These are phyloP conservation scores for Macaranga tanarius DNA, from an alignment of 441 rosid species.

Conservation along the genomic window DNA sequence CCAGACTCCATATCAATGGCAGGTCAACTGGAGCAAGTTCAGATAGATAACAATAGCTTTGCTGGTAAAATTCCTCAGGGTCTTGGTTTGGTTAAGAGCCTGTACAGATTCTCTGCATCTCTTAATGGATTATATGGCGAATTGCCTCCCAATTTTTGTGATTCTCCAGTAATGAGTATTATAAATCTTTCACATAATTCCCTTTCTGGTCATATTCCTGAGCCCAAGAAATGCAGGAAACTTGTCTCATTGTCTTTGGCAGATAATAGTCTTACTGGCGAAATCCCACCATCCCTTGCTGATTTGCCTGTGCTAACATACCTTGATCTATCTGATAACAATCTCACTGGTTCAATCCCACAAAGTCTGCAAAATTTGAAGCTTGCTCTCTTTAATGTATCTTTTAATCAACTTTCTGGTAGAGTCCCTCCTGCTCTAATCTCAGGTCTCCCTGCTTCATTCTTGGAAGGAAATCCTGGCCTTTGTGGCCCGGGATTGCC, in stretches of 20 bases:
- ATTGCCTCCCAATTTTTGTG: constrained; percentile 58
- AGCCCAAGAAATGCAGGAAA: constrained; percentile 60
- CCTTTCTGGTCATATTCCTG: constrained; percentile 63
- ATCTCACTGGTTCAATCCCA: constrained; percentile 69
- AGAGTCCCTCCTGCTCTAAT: constrained; percentile 62
- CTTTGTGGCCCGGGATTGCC: constrained; percentile 89
- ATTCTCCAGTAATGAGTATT: constrained; percentile 45
- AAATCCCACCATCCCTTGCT: constrained; percentile 62
- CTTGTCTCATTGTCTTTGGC: constrained; percentile 53
- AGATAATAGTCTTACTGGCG: constrained; percentile 55
- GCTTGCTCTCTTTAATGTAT: constrained; percentile 60
- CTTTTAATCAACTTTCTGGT: constrained; percentile 69
- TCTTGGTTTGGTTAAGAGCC: constrained; percentile 56
- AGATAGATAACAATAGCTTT: constrained; percentile 70
- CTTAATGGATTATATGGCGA: constrained; percentile 62
- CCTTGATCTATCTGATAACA: constrained; percentile 73
- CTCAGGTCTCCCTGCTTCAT: constrained; percentile 71
- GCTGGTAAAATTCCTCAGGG: constrained; percentile 59
- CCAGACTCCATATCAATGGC: constrained; percentile 58
- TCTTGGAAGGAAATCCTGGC: constrained; percentile 75
- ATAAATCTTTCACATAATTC: constrained; percentile 55
- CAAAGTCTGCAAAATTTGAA: constrained; percentile 51
- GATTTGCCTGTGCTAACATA: constrained; percentile 51
- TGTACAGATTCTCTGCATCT: constrained; percentile 58
- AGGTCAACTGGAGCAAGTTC: constrained; percentile 64